Base-by-base conservation (phyloP, 2,329 filamentous ascomycete species). In the Aureobasidium lini region DNA sequence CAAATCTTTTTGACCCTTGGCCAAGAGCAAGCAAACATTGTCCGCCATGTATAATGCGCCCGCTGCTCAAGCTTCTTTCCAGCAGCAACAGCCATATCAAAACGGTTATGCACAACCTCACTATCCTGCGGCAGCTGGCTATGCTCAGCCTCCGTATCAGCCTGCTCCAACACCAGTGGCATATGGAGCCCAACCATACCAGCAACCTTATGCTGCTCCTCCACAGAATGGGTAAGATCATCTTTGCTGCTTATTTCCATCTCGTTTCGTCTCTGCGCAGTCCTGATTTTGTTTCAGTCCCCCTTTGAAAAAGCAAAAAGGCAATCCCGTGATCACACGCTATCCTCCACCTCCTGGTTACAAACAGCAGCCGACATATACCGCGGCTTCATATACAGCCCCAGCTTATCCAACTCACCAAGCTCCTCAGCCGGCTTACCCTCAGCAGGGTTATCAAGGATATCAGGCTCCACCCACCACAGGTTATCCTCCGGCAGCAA, bases 251-350 rank as follows among this genome's bases (percentile, higher is more conserved):
- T 54, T 52, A 23, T 23, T 29, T 11, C 32, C 31, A 18, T 57
- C 15, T 37, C 32, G 13, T 52, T 16, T 42, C 48, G 23, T 8
- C 31, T 39, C 54, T 44, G 23, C 8, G 9, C 56, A 58, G 42
- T 42, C 29, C 42, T 53, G 47, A 59, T 53, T n/a, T 47, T 15
- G 61, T 39, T 70, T 65, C 59, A 65, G 66, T 15, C 69, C 70
- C 15, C 68, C 72, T 15, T 62, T 67, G 2, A 80, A 79, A 66
- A 75, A 73, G 57, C 54, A 66, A 59, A 79, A 77, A 62, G 71
- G 75, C 18, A 77, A 77, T 61, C 75, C 76, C 6, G 71, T 79
- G 64, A 78, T 79, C 62, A 80, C 77, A 7, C 70, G 74, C 34
- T 79, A 79, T 67, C 75, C 77, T 50, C 77, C 76, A 43, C 77